These are phyloP conservation scores for Cylindrodendrum hubeiense DNA, from an alignment of 2,329 filamentous ascomycete species.

Conservation along the genomic window DNA sequence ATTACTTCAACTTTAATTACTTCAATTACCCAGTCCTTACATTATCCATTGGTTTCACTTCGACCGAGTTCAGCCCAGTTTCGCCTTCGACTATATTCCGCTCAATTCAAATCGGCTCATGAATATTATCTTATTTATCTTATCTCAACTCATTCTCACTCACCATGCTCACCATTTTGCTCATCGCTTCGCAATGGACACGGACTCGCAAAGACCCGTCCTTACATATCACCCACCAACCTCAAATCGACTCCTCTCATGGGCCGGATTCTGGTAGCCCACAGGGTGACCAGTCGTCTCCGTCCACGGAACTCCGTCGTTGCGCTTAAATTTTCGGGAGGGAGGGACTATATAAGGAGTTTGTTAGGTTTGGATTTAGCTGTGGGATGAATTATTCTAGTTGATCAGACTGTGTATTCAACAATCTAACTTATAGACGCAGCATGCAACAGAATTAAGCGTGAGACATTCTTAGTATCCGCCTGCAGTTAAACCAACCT, in stretches of 20 bases:
- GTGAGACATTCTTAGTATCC: too few species aligned
- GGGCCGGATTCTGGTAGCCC: constrained; percentile 25
- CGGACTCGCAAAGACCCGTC: background rate
- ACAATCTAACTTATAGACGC: too few species aligned
- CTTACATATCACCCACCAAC: constrained; percentile 14
- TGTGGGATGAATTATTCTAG: too few species aligned
- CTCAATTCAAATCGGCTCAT: background rate
- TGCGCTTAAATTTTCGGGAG: constrained; percentile 24
- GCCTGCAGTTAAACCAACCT: too few species aligned
- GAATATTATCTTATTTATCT: background rate
- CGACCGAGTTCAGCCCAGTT: background rate
- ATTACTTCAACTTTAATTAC: background rate
- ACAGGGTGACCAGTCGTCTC: constrained; percentile 15
- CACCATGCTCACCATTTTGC: background rate
- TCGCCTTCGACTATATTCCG: background rate
- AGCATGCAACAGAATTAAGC: too few species aligned
- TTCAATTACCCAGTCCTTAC: too few species aligned
- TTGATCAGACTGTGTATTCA: too few species aligned
- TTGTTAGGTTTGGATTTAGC: constrained; percentile 8
- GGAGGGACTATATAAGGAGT: constrained; percentile 16
- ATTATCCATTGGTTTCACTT: too few species aligned
- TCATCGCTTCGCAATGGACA: constrained; percentile 9
- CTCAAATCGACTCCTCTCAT: constrained; percentile 27
- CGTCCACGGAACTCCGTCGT: constrained; percentile 23
- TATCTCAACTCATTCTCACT: background rate